Percentiles rank a stretch among this genome's conserved stretches.
phyloP scores from a whole-genome alignment of 2,329 filamentous ascomycete species.

The Curvularia spicifera region DNA sequence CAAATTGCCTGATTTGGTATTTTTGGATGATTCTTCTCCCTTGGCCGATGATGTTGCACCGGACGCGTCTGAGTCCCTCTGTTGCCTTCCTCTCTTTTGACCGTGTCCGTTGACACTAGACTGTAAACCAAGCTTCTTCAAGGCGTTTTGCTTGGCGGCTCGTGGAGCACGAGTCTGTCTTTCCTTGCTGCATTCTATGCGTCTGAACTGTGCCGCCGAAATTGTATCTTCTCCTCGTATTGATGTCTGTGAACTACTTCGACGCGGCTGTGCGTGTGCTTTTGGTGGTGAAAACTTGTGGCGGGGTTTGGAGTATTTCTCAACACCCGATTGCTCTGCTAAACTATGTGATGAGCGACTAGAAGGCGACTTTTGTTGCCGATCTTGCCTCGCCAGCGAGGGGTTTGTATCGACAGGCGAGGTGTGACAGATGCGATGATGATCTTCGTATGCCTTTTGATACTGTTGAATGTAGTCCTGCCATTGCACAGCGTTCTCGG shows the following conservation, averaged over 20 bases:
- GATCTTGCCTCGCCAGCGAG: background rate
- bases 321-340: background rate
- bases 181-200: slow-evolving; percentile 14
- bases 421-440: slow-evolving; percentile 1
- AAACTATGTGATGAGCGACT: background rate
- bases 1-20: slow-evolving; percentile 4
- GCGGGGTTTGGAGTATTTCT: background rate
- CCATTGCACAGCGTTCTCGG: slow-evolving; percentile 32
- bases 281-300: background rate
- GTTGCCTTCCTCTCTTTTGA: background rate
- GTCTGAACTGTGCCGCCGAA: slow-evolving; percentile 1
- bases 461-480: slow-evolving; percentile 23
- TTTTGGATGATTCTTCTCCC: background rate
- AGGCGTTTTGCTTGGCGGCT: slow-evolving; percentile 20
- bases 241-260: background rate
- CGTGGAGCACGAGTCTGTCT: slow-evolving; percentile 27
- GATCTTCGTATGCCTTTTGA: background rate
- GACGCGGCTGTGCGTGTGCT: background rate
- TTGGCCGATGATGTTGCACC: background rate
- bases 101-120: slow-evolving; percentile 12
- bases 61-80: background rate
- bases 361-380: background rate
- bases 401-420: slow-evolving; percentile 7
- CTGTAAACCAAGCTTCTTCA: slow-evolving; percentile 10
- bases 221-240: background rate